Evolutionary conservation across 352 stramenopile species (phyloP), one percentile per base, ranked within the genome.

Genomic region (Pythium graminicola): DNA sequence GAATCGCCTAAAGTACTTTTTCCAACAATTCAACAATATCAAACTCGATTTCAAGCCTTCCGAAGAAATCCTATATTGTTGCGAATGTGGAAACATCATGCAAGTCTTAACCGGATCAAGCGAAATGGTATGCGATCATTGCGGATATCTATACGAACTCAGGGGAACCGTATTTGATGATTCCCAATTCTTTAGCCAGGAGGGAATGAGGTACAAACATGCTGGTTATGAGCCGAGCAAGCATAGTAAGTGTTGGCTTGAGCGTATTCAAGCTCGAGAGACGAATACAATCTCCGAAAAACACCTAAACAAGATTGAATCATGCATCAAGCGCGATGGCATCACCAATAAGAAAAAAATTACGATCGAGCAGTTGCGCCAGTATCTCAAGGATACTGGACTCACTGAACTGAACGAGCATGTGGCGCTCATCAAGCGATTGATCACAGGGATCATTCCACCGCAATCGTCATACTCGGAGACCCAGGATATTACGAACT

Each of bases 281-380:
- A 47, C 40, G 6, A 47, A 47, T 23, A 47, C 40, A 6, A 47
- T 47, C 20, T 19, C 40, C 4, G 40, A 47, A 10, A 6, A 6
- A 13, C 40, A 47, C 11, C 22, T 47, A 23, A 23, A 28, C 5
- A 47, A 47, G 40, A 47, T 47, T 23, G 40, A 47, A 4, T 9
- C 40, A 16, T 47, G 40, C 17, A 47, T 47, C 19, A 6, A 16
- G 6, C 40, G 40, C 40, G 40, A 47, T 16, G 20, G 40, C 7
- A 47, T 47, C 40, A 47, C 40, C 13, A 47, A 47, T 23, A 47
- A 47, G 40, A 47, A 47, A 23, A 7, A 23, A 28, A 10, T 47
- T 5, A 31, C 40, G 10, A 47, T 47, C 17, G 40, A 47, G 20
- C 40, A 47, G 19, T 8, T 47, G 8, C 40, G 40, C 5, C 40